phyloP scores from a whole-genome alignment of 1,284 basidiomycete genomes.

The Cutaneotrichosporon spelunceum region DNA sequence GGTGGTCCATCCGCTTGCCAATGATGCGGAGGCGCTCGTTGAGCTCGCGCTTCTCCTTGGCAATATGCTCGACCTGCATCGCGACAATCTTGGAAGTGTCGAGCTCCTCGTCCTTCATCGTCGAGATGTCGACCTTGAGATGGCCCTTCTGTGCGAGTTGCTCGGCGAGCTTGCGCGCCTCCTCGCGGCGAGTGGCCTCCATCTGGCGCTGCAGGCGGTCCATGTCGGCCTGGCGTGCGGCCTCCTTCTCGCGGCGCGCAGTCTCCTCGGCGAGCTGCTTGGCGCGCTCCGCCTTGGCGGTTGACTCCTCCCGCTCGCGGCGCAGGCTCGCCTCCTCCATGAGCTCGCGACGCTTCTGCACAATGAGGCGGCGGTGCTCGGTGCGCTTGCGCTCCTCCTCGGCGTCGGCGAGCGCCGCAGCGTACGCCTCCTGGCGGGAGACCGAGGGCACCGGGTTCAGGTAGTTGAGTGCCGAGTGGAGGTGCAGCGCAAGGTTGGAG shows the following conservation, averaged over 20 bases:
- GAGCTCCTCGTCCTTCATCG: conserved; percentile 74
- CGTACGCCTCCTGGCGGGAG: conserved; percentile 49
- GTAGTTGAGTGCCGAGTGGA: conserved; percentile 66
- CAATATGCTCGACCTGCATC: conserved; percentile 89
- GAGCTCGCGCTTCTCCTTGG: conserved; percentile 93
- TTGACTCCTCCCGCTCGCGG: conserved; percentile 88
- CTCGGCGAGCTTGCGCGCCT: conserved; percentile 86
- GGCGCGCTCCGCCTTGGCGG: conserved; percentile 68
- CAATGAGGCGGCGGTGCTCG: conserved; percentile 71
- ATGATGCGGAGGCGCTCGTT: conserved; percentile 78
- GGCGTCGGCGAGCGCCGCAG: conserved; percentile 51
- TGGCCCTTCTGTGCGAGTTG: conserved; percentile 78
- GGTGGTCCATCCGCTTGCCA: conserved; percentile 87
- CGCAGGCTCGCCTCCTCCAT: conserved; percentile 78
- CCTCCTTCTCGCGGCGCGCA: conserved; percentile 63
- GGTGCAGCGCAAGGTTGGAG: conserved; percentile 66
- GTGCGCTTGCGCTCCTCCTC: conserved; percentile 71
- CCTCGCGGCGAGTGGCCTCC: conserved; percentile 74
- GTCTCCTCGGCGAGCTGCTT: conserved; percentile 73
- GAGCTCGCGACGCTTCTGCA: conserved; percentile 82
- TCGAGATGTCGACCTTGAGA: conserved; percentile 78
- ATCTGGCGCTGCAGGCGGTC: conserved; percentile 79
- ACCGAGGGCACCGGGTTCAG: conserved; percentile 50
- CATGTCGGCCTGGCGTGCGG: conserved; percentile 66
- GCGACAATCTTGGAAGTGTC: conserved; percentile 86